Percentiles rank a stretch among this genome's conserved stretches.
Conservation (phyloP, 768 basidiomycete genomes). For the Leccinum fibrillosum region DNA sequence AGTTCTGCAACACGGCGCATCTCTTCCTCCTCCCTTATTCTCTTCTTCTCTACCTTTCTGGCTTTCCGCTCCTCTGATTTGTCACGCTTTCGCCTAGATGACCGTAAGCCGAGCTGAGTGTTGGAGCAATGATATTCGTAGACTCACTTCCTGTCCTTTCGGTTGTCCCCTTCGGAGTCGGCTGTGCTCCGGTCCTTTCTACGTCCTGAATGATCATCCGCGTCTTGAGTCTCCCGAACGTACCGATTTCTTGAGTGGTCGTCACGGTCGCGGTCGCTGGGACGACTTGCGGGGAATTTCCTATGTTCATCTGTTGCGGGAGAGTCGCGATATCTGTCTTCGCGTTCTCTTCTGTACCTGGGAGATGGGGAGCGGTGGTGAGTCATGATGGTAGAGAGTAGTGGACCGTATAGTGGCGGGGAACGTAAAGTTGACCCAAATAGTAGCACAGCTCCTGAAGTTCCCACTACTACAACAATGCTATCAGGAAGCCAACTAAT, state of each 20-base stretch:
- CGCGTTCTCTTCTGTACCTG: constrained; percentile 19
- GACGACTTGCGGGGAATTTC: constrained; percentile 32
- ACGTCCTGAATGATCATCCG: constrained; percentile 32
- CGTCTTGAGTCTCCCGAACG: constrained; percentile 28
- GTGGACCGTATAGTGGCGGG: not conserved
- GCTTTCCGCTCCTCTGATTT: constrained; percentile 84
- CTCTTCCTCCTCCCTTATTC: constrained; percentile 82
- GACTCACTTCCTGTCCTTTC: constrained; percentile 49
- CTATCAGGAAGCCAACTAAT: constrained; percentile 16
- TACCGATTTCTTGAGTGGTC: constrained; percentile 27
- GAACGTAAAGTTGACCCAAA: not conserved
- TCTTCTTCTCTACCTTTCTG: constrained; percentile 85
- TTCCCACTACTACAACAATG: constrained; percentile 14
- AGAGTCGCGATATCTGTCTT: constrained; percentile 34
- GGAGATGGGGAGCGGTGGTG: constrained; percentile 49
- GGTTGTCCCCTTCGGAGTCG: constrained; percentile 26
- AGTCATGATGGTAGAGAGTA: constrained; percentile 34
- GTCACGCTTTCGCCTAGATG: constrained; percentile 71
- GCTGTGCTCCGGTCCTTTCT: constrained; percentile 22
- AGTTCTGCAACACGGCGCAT: constrained; percentile 91
- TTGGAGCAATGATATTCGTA: not conserved
- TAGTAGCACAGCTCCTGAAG: not conserved
- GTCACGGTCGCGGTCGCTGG: constrained; percentile 28
- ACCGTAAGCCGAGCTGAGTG: constrained; percentile 4
- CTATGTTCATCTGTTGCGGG: constrained; percentile 30